Evolutionary conservation across 2,329 filamentous ascomycete species (phyloP).

Genomic region (Scopulariopsis brevicaulis): DNA sequence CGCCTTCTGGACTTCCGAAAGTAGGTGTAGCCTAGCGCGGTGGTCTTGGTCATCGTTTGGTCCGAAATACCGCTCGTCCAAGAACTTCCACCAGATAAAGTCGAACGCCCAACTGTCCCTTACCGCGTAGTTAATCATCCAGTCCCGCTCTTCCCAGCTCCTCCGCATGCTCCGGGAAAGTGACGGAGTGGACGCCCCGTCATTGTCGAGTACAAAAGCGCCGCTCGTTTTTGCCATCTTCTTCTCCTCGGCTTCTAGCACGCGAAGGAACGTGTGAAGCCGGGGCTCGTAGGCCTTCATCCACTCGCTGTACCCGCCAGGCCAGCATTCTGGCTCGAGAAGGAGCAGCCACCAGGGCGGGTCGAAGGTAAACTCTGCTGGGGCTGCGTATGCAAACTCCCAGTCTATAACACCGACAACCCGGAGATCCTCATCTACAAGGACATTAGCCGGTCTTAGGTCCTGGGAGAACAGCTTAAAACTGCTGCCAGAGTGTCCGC

Average conservation of each 20-base stretch:
- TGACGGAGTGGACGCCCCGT: background rate
- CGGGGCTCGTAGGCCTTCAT: conserved; percentile 17
- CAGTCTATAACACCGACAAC: conserved; percentile 25
- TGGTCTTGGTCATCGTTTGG: conserved; percentile 9
- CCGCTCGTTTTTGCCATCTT: conserved; percentile 5
- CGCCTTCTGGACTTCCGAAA: conserved; percentile 9
- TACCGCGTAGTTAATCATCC: conserved; percentile 21
- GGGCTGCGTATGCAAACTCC: conserved; percentile 24
- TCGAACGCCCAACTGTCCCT: conserved; percentile 26
- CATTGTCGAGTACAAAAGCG: background rate
- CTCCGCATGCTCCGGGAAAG: conserved; percentile 22
- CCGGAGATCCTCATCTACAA: conserved; percentile 15
- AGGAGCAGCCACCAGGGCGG: conserved; percentile 27
- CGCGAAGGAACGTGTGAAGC: conserved; percentile 19
- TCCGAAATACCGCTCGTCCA: conserved; percentile 23
- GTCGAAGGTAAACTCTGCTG: conserved; percentile 19
- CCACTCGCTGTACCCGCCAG: conserved; percentile 17
- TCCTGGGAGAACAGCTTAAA: conserved; percentile 19
- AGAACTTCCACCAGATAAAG: conserved; percentile 21
- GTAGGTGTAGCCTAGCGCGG: conserved; percentile 11
- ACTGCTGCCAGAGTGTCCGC: no score
- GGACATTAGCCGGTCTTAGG: conserved; percentile 19
- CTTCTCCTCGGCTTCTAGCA: conserved; percentile 18
- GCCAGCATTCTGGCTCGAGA: conserved; percentile 19
- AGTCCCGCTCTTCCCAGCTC: conserved; percentile 21